A percentile compares a stretch with the other conserved stretches of the same genome.
Conservation (phyloP, 306 rosid species). For the Potentilla sterilis region DNA sequence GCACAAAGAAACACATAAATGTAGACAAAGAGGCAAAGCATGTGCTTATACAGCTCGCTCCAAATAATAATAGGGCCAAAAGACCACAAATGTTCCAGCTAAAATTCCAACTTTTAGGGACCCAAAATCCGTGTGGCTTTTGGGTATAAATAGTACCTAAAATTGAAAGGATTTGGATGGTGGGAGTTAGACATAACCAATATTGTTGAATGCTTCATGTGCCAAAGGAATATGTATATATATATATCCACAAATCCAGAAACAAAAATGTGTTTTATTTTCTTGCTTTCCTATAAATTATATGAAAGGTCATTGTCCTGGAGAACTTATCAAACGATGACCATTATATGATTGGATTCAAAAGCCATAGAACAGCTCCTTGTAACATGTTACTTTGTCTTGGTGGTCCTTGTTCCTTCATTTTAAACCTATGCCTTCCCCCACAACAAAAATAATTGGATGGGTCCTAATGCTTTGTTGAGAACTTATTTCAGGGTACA, state of each 20-base stretch:
- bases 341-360: slow-evolving; percentile 8
- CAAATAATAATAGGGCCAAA: slow-evolving; percentile 32
- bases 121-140: background rate
- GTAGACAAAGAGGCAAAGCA: slow-evolving; percentile 14
- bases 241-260: background rate
- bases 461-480: slow-evolving; percentile 1
- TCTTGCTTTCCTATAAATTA: background rate
- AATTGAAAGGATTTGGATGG: background rate
- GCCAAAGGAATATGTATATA: background rate
- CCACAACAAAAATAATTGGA: background rate
- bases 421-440: background rate
- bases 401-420: slow-evolving; percentile 16
- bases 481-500: background rate
- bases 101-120: slow-evolving; percentile 15
- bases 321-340: background rate
- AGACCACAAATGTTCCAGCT: slow-evolving; percentile 40
- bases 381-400: slow-evolving; percentile 9
- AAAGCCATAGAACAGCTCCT: background rate
- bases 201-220: slow-evolving; percentile 2
- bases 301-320: background rate
- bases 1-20: background rate
- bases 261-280: background rate
- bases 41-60: slow-evolving; percentile 50
- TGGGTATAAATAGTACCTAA: background rate
- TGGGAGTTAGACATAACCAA: background rate